phyloP scores from a whole-genome alignment of 495 filamentous ascomycete species.

The Terfezia claveryi region DNA sequence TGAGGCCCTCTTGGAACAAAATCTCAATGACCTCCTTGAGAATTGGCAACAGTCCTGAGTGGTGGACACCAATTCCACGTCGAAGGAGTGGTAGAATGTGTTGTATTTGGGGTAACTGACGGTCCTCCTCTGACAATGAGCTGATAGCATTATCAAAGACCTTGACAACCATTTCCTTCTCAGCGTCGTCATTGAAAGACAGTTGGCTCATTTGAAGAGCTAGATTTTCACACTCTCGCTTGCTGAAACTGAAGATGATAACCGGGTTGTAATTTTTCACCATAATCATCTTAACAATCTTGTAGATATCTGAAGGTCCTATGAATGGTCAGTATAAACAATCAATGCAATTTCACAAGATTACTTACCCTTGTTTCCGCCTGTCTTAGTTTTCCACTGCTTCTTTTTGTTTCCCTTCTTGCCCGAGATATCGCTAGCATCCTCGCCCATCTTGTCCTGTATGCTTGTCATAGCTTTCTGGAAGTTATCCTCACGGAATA shows the following conservation, averaged over 20 bases:
- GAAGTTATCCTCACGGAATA: constrained; percentile 92
- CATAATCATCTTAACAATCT: constrained; percentile 98
- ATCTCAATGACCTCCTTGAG: constrained; percentile 98
- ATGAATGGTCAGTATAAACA: constrained; percentile 8
- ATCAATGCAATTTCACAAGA: background rate
- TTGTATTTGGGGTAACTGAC: constrained; percentile 62
- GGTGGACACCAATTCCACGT: constrained; percentile 88
- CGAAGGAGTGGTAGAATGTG: constrained; percentile 78
- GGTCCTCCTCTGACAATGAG: constrained; percentile 77
- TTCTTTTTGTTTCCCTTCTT: constrained; percentile 70
- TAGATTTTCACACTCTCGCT: constrained; percentile 74
- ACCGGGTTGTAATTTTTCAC: constrained; percentile 86
- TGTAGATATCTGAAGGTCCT: constrained; percentile 66
- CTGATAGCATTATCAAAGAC: constrained; percentile 83
- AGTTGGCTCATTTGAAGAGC: constrained; percentile 65
- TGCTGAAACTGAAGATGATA: constrained; percentile 98
- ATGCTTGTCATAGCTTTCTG: constrained; percentile 80
- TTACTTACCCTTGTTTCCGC: constrained; percentile 35
- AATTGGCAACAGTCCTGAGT: constrained; percentile 86
- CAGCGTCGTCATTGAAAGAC: constrained; percentile 93
- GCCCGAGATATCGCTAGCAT: constrained; percentile 52
- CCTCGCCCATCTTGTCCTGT: constrained; percentile 68
- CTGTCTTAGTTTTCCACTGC: constrained; percentile 75
- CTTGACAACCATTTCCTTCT: constrained; percentile 82
- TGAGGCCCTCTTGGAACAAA: constrained; percentile 89